Evolutionary conservation across 352 stramenopile species (phyloP).

Genomic region (Hyaloperonospora brassicae): DNA sequence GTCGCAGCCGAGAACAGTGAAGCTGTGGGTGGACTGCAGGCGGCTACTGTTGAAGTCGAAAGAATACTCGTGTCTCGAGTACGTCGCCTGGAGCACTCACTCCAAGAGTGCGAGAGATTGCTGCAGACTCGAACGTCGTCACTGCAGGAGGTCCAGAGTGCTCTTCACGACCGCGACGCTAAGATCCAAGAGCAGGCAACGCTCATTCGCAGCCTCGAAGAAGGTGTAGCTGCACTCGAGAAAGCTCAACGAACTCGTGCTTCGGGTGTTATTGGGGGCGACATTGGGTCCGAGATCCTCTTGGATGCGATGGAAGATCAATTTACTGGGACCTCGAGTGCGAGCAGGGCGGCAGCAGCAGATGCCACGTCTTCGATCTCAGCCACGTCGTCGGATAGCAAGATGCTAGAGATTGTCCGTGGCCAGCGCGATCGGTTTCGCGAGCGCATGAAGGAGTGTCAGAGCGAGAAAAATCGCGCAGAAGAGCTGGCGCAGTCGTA

Average conservation of each 20-base stretch:
- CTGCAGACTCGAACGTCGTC: slow-evolving; percentile 29
- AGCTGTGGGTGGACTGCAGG: slow-evolving; percentile 19
- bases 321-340: slow-evolving; percentile 21
- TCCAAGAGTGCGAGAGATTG: slow-evolving; percentile 55
- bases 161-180: slow-evolving; percentile 26
- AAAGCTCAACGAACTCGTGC: slow-evolving; percentile 24
- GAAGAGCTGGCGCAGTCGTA: slow-evolving; percentile 59
- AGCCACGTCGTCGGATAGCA: slow-evolving; percentile 42
- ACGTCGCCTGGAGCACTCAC: slow-evolving; percentile 56
- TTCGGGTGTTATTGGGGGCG: slow-evolving; percentile 19
- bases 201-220: slow-evolving; percentile 54
- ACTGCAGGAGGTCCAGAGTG: slow-evolving; percentile 28
- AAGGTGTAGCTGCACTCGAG: slow-evolving; percentile 56
- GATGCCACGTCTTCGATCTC: neutral
- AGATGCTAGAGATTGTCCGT: slow-evolving; percentile 82
- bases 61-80: slow-evolving; percentile 59
- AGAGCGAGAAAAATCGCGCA: slow-evolving; percentile 60
- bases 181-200: slow-evolving; percentile 45
- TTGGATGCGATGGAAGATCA: slow-evolving; percentile 67
- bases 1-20: slow-evolving; percentile 10
- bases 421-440: slow-evolving; percentile 74
- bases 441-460: slow-evolving; percentile 75
- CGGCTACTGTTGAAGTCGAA: slow-evolving; percentile 40
- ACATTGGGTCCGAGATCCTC: slow-evolving; percentile 60
- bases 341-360: slow-evolving; percentile 12